These are phyloP conservation scores for Globisporangium apiculatum DNA, from an alignment of 352 stramenopile species.

Conservation along the genomic window DNA sequence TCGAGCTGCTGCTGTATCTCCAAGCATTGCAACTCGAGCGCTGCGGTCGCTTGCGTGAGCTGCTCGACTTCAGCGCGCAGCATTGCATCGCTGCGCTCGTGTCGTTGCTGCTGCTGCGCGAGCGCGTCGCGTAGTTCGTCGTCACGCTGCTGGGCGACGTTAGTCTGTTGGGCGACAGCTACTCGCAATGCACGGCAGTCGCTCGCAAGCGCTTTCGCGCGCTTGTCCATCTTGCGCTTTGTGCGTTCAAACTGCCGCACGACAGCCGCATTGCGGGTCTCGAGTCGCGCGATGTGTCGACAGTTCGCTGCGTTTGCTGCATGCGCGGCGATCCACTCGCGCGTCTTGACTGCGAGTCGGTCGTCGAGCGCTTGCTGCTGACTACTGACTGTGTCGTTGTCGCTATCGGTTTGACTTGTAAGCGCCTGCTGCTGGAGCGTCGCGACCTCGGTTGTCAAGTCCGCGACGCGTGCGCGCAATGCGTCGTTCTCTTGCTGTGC, in stretches of 20 bases:
- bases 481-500: too few species aligned
- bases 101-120: background rate
- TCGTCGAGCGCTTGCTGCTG: slow-evolving; percentile 14
- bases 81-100: slow-evolving; percentile 7
- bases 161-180: too few species aligned
- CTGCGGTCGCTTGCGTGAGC: slow-evolving; percentile 5
- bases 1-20: slow-evolving; percentile 8
- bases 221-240: slow-evolving; percentile 37
- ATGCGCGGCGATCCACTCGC: slow-evolving; percentile 5
- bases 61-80: slow-evolving; percentile 6
- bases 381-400: slow-evolving; percentile 13
- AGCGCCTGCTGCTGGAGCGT: slow-evolving; percentile 5
- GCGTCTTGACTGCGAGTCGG: slow-evolving; percentile 10
- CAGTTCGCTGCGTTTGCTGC: slow-evolving; percentile 4
- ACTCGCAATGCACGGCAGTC: slow-evolving; percentile 6
- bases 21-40: slow-evolving; percentile 5
- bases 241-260: slow-evolving; percentile 11
- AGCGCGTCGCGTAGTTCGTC: background rate
- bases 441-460: background rate
- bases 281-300: background rate
- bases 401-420: background rate
- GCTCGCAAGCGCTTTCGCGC: slow-evolving; percentile 26
- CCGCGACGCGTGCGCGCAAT: too few species aligned
- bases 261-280: background rate
- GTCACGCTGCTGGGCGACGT: background rate